A percentile compares a stretch with the other conserved stretches of the same genome.
These are phyloP conservation scores for Cryphonectria japonica DNA, from an alignment of 2,329 filamentous ascomycete genomes.

Conservation along the genomic window DNA sequence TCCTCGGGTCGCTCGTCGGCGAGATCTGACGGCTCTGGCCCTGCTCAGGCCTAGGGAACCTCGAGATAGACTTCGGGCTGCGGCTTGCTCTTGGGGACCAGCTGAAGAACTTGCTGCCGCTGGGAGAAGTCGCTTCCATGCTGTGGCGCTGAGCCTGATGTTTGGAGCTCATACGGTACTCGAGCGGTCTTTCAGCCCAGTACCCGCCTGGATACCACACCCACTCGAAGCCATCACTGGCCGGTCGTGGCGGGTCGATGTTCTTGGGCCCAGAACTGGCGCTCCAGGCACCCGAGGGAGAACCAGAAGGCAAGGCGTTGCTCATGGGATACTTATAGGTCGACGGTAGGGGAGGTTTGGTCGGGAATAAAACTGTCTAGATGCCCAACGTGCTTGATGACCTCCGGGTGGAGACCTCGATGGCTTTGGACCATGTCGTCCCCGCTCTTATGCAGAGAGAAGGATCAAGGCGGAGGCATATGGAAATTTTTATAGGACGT, in stretches of 20 bases:
- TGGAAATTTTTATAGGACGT: neutral
- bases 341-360: neutral
- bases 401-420: neutral
- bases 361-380: neutral
- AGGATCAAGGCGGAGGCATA: neutral
- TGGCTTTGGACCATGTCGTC: neutral
- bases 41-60: slow-evolving; percentile 4
- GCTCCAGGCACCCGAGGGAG: slow-evolving; percentile 17
- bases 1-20: slow-evolving; percentile 26
- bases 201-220: slow-evolving; percentile 67
- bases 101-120: slow-evolving; percentile 43
- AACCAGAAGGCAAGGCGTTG: slow-evolving; percentile 28
- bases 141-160: neutral
- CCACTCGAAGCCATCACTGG: slow-evolving; percentile 61
- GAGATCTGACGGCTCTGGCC: slow-evolving; percentile 34
- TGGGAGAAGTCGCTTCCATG: slow-evolving; percentile 34
- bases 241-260: slow-evolving; percentile 58
- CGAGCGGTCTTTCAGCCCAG: slow-evolving; percentile 59
- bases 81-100: slow-evolving; percentile 15
- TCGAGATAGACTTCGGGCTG: neutral
- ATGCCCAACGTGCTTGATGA: neutral
- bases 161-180: slow-evolving; percentile 10
- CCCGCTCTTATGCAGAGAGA: neutral
- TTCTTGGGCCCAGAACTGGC: slow-evolving; percentile 17
- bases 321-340: slow-evolving; percentile 17